A percentile compares a stretch with the other conserved stretches of the same genome.
Evolutionary conservation across 108 stramenopile genomes (phyloP).

Genomic region (Cyclotella kingstonii): DNA sequence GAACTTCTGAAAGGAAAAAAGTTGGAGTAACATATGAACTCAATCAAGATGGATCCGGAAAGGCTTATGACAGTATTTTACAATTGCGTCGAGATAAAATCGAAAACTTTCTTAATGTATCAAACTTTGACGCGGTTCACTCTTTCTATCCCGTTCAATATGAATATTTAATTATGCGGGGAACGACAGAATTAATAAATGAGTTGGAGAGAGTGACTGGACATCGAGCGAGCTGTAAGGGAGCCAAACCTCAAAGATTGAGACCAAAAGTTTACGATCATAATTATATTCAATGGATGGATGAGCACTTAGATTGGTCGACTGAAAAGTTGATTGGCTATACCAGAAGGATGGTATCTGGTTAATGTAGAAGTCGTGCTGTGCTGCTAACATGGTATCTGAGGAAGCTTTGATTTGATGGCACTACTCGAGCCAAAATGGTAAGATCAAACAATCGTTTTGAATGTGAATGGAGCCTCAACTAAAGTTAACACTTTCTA

Average conservation of each 20-base stretch:
- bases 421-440: too few species aligned
- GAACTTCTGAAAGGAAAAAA: conserved; percentile 10
- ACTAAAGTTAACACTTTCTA: too few species aligned
- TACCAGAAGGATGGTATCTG: not conserved
- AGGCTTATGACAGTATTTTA: conserved; percentile 35
- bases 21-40: conserved; percentile 42
- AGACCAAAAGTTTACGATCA: conserved; percentile 13
- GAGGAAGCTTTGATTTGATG: too few species aligned
- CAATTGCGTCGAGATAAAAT: conserved; percentile 59
- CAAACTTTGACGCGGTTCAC: conserved; percentile 13
- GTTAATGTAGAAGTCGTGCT: not conserved
- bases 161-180: conserved; percentile 35
- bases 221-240: conserved; percentile 35
- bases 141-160: conserved; percentile 40
- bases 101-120: conserved; percentile 35
- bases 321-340: conserved; percentile 47
- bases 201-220: conserved; percentile 42
- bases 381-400: not conserved
- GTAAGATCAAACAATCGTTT: too few species aligned
- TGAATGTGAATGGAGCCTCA: too few species aligned
- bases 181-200: conserved; percentile 24
- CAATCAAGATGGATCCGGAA: conserved; percentile 42
- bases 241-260: conserved; percentile 3
- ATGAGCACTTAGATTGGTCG: conserved; percentile 54
- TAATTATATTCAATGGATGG: conserved; percentile 47